These are phyloP conservation scores for Pythium dissotocum DNA, from an alignment of 352 stramenopile species.

Conservation along the genomic window DNA sequence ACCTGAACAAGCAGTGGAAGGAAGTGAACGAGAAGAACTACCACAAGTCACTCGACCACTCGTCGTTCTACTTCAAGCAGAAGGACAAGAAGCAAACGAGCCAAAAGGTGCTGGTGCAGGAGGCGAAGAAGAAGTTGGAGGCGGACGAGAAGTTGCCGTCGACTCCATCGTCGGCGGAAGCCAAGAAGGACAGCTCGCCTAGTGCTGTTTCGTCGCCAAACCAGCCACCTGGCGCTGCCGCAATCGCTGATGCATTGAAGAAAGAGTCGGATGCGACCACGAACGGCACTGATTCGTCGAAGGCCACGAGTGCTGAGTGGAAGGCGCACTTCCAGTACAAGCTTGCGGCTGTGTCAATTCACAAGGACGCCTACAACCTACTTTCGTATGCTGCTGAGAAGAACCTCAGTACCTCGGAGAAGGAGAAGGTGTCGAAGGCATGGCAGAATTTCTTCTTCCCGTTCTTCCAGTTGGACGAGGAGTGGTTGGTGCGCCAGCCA, in stretches of 20 bases:
- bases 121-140: constrained; percentile 86
- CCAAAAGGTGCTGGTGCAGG: constrained; percentile 92
- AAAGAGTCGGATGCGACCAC: constrained; percentile 39
- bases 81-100: constrained; percentile 97
- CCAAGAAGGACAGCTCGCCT: constrained; percentile 27
- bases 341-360: constrained; percentile 74
- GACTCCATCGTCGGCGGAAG: constrained; percentile 12
- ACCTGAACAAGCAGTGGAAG: constrained; percentile 98
- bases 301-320: constrained; percentile 29
- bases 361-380: constrained; percentile 82
- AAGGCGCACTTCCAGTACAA: constrained; percentile 78
- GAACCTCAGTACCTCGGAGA: constrained; percentile 76
- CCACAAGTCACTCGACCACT: constrained; percentile 98
- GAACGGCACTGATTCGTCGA: constrained; percentile 7
- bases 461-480: constrained; percentile 82
- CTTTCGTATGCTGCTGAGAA: constrained; percentile 83
- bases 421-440: constrained; percentile 84
- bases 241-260: constrained; percentile 63
- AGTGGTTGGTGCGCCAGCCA: constrained; percentile 80
- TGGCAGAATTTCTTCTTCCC: constrained; percentile 86
- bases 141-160: constrained; percentile 48
- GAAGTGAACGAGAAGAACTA: constrained; percentile 98
- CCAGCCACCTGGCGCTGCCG: constrained; percentile 47
- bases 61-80: constrained; percentile 98
- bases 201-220: constrained; percentile 31